These are phyloP conservation scores for Chernovozyma aurita DNA, from an alignment of 1,139 yeast genomes.

Conservation along the genomic window DNA sequence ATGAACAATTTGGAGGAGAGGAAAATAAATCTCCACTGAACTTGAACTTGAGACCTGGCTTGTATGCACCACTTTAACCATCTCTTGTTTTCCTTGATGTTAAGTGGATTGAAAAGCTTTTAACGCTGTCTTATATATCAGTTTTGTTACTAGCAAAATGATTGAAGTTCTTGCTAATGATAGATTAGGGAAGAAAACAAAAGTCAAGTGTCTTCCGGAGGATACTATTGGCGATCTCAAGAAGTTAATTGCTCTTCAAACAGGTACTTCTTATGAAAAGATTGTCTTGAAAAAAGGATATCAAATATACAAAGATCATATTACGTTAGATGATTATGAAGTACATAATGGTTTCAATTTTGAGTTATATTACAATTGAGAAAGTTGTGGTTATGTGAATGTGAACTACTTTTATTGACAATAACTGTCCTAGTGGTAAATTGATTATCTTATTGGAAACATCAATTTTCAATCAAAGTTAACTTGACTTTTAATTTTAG, in stretches of 20 bases:
- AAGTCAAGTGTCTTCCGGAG: conserved; percentile 78
- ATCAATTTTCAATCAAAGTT: too few relatives aligned
- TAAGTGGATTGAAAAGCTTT: too few relatives aligned
- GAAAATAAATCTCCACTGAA: too few relatives aligned
- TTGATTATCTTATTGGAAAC: too few relatives aligned
- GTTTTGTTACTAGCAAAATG: conserved; percentile 18
- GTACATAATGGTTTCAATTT: conserved; percentile 85
- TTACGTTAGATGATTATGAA: conserved; percentile 87
- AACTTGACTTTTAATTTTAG: too few relatives aligned
- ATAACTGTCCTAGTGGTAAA: not conserved
- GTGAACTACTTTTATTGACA: too few relatives aligned
- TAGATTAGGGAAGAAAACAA: conserved; percentile 81
- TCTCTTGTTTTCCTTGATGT: too few relatives aligned
- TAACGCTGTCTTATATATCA: too few relatives aligned
- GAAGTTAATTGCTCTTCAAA: conserved; percentile 74
- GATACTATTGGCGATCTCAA: conserved; percentile 94
- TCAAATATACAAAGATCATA: conserved; percentile 81
- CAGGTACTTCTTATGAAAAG: conserved; percentile 71
- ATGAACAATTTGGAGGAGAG: too few relatives aligned
- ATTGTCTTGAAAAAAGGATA: conserved; percentile 69
- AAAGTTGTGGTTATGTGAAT: not conserved
- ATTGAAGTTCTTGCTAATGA: conserved; percentile 32
- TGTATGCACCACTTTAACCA: too few relatives aligned
- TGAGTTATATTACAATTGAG: conserved; percentile 68
- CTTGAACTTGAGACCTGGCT: too few relatives aligned